Evolutionary conservation across 179 eudicot species (phyloP).

Genomic region (Patellifolia procumbens): DNA sequence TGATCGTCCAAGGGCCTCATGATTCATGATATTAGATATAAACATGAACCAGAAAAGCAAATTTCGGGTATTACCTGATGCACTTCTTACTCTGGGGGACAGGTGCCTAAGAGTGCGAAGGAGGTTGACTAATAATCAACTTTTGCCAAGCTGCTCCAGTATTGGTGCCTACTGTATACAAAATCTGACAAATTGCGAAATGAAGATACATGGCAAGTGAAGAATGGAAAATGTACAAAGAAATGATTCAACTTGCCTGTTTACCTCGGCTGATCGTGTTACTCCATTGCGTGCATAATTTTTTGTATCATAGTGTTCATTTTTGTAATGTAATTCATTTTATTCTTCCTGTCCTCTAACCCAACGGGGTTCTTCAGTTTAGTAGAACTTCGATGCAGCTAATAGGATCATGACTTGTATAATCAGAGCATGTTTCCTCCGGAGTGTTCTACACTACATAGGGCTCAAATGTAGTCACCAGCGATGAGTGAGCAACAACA

Average conservation of each 20-base stretch:
- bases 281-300: slow-evolving; percentile 18
- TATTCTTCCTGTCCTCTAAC: slow-evolving; percentile 22
- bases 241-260: slow-evolving; percentile 14
- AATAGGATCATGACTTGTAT: slow-evolving; percentile 35
- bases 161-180: slow-evolving; percentile 32
- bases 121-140: slow-evolving; percentile 49
- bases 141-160: slow-evolving; percentile 15
- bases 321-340: slow-evolving; percentile 49
- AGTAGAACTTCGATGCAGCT: slow-evolving; percentile 22
- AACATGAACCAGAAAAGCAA: slow-evolving; percentile 42
- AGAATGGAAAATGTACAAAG: slow-evolving; percentile 28
- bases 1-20: slow-evolving; percentile 77
- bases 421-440: slow-evolving; percentile 18
- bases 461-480: background rate
- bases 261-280: slow-evolving; percentile 22
- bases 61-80: slow-evolving; percentile 50
- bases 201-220: slow-evolving; percentile 22
- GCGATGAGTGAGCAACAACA: slow-evolving; percentile 5
- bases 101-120: slow-evolving; percentile 57
- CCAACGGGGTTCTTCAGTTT: slow-evolving; percentile 21
- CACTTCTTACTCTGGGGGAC: slow-evolving; percentile 62
- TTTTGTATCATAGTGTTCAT: slow-evolving; percentile 53
- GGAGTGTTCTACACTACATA: slow-evolving; percentile 7
- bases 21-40: slow-evolving; percentile 65
- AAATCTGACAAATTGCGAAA: slow-evolving; percentile 26